Percentiles rank a stretch among this genome's conserved stretches.
phyloP scores from a whole-genome alignment of 768 basidiomycete species.

The Lenzites betulinus region DNA sequence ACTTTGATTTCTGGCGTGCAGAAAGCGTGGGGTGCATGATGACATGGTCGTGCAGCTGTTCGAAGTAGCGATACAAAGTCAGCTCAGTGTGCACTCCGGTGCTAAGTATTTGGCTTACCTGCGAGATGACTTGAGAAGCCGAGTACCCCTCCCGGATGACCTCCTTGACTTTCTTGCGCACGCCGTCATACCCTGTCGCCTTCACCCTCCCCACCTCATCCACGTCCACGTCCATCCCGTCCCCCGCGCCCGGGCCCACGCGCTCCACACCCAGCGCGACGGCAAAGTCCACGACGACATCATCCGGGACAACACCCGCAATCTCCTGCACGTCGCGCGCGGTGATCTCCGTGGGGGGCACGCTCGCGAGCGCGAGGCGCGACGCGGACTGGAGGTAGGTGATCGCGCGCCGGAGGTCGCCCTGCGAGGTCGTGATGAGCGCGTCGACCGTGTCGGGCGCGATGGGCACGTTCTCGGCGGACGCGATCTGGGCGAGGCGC shows the following conservation, averaged over 20 bases:
- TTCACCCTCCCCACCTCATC: constrained; percentile 33
- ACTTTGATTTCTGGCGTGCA: constrained; percentile 76
- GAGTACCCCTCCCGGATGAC: constrained; percentile 91
- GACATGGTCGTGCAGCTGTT: constrained; percentile 87
- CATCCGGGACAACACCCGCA: constrained; percentile 88
- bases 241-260: constrained; percentile 35
- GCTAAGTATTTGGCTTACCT: constrained; percentile 52
- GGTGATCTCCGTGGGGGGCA: constrained; percentile 74
- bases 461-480: constrained; percentile 67
- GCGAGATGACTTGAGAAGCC: constrained; percentile 82
- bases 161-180: constrained; percentile 72
- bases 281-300: constrained; percentile 69
- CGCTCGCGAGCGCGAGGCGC: constrained; percentile 75
- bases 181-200: constrained; percentile 51
- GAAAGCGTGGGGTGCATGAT: constrained; percentile 81
- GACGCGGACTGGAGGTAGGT: constrained; percentile 97
- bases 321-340: constrained; percentile 90
- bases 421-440: constrained; percentile 79
- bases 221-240: constrained; percentile 53
- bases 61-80: constrained; percentile 8
- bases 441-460: constrained; percentile 61
- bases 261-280: constrained; percentile 71
- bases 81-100: constrained; percentile 28
- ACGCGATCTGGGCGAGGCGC: constrained; percentile 80
- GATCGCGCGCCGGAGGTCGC: constrained; percentile 95